Base-by-base conservation (phyloP, 192 early-diverging fungal genomes). In the Coemansia sp. region DNA sequence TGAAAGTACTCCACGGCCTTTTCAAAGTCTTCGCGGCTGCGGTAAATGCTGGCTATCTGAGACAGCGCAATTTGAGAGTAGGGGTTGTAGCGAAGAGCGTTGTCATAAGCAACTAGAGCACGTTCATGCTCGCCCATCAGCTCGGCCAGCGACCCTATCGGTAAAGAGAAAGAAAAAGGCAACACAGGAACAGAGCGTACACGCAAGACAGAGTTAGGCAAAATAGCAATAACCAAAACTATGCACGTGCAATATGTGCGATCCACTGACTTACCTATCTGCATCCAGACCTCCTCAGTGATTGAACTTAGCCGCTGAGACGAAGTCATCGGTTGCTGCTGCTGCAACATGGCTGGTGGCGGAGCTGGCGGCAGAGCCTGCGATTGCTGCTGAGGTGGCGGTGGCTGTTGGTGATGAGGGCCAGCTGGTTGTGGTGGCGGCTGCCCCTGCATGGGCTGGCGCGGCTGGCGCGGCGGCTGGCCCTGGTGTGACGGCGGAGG, bases 1-100 rank as follows among this genome's bases (percentile, higher is more conserved):
- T 95, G 88, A 63, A 97, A 99, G 79, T 89, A 95, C 40, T 95
- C 94, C 4, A 93, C 88, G 11, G 95, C 97, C 65, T 81, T 81
- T 50, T 83, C 74, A 82, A 91, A 95, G 61, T 93, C 87, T 63
- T 95, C 94, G 18, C 87, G 83, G 41, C 85, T 71, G 68, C 91
- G 82, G 70, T 90, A 95, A 12, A 97, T 82, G 32, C 89, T 85
- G 14, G 93, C 94, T 32, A 91, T 88, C 56, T 85, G 86, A 24
- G 87, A 89, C 17, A 97, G 74, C 3, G 93, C 93, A 36, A 74
- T 63, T 36, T 91, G 80, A 12, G 93, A 95, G 68, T 94, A 90
- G n/a, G 94, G 90, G 74, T 97, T 97, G 65, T 99, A 91, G 38
- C 93, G 84, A 18, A 99, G 85, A 4, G 93, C 94, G 10, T 83